A percentile compares a stretch with the other conserved stretches of the same genome.
Evolutionary conservation across 169 alveolate species (phyloP).

Genomic region (Eimeria brunetti): DNA sequence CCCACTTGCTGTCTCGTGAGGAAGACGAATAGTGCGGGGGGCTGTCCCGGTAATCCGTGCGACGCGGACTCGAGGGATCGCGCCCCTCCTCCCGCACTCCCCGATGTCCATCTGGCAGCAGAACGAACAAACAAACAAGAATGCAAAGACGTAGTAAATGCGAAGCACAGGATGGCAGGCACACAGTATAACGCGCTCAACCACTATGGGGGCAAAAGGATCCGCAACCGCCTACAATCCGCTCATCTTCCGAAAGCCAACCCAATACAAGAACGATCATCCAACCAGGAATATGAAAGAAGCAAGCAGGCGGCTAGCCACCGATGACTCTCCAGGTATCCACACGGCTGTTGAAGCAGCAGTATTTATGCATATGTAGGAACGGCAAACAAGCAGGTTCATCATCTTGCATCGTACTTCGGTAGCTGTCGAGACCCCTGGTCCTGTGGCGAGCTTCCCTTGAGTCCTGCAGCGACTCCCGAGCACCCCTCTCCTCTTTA

Average conservation of each 20-base stretch:
- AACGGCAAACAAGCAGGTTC: not conserved
- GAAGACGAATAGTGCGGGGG: conserved; percentile 36
- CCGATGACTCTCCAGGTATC: not conserved
- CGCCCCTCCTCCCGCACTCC: conserved; percentile 41
- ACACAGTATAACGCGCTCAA: not conserved
- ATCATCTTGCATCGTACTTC: not conserved
- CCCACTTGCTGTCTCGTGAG: conserved; percentile 38
- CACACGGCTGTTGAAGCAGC: not conserved
- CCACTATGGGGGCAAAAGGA: not conserved
- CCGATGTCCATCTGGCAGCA: conserved; percentile 39
- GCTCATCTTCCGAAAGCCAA: not conserved
- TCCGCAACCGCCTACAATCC: not conserved
- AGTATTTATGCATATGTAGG: not conserved
- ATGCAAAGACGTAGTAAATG: not conserved
- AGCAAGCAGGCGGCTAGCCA: not conserved
- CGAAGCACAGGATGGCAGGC: not conserved
- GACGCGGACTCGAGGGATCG: conserved; percentile 16
- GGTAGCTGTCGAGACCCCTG: conserved; percentile 8
- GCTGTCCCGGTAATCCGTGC: conserved; percentile 19
- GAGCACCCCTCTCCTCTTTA: not conserved
- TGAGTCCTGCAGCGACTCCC: not conserved
- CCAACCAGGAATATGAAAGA: not conserved
- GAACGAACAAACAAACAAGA: too few species aligned
- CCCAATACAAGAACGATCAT: not conserved
- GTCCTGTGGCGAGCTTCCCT: conserved; percentile 21